Percentiles rank a stretch among this genome's conserved stretches.
Conservation (phyloP, 306 rosid species). For the Malus sieversii region DNA sequence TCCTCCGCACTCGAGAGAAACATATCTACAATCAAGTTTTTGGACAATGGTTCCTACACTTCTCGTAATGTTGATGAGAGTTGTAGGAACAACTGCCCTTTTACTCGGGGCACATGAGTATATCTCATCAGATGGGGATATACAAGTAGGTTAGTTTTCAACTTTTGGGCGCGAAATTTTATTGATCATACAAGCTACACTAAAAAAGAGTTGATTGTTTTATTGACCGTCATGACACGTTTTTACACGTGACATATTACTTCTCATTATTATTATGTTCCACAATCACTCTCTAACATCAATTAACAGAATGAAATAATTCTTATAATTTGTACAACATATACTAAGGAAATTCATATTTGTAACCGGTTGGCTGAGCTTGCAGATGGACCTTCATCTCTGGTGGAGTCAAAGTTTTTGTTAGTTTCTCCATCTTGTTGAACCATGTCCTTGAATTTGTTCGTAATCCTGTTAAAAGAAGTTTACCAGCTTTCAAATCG, state of each 20-base stretch:
- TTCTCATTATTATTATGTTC: not conserved
- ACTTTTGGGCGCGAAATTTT: no score
- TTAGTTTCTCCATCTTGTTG: slow-evolving; percentile 5
- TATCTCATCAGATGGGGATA: no score
- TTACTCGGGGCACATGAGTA: no score
- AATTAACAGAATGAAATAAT: not conserved
- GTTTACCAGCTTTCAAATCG: not conserved
- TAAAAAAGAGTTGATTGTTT: not conserved
- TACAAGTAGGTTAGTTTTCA: no score
- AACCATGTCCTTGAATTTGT: slow-evolving; percentile 1
- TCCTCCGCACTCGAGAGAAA: no score
- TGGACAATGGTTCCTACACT: no score
- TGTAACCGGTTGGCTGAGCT: not conserved
- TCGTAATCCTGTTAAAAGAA: not conserved
- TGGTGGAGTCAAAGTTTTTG: not conserved
- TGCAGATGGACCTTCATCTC: not conserved
- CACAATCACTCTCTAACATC: not conserved
- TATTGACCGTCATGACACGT: not conserved
- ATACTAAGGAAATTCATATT: not conserved
- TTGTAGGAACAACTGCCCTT: no score
- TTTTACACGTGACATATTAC: not conserved
- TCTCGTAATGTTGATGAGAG: no score
- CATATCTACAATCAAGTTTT: no score
- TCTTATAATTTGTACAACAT: slow-evolving; percentile 1
- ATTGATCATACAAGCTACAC: not conserved